Percentiles rank a stretch among this genome's conserved stretches.
These are phyloP conservation scores for Gynochthodes officinalis DNA, from an alignment of 257 asterid species.

Conservation along the genomic window DNA sequence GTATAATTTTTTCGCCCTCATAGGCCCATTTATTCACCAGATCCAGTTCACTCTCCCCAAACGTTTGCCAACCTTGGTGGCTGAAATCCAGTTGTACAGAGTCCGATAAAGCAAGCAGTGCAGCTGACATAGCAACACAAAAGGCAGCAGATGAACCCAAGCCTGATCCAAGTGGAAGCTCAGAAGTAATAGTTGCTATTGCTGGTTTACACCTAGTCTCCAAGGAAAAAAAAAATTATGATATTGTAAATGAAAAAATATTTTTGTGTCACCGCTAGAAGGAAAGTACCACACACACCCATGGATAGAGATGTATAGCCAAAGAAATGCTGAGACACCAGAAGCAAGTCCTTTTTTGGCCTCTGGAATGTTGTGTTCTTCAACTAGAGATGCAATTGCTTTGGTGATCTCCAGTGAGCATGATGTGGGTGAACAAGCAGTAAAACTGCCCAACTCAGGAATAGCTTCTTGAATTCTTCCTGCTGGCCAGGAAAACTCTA, in stretches of 20 bases:
- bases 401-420: slow-evolving; percentile 69
- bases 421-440: slow-evolving; percentile 58
- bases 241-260: slow-evolving; percentile 13
- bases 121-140: slow-evolving; percentile 85
- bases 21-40: slow-evolving; percentile 94
- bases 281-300: slow-evolving; percentile 44
- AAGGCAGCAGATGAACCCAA: slow-evolving; percentile 98
- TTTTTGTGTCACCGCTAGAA: neutral
- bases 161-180: slow-evolving; percentile 95
- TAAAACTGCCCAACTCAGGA: slow-evolving; percentile 47
- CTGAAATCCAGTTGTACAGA: slow-evolving; percentile 56
- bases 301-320: slow-evolving; percentile 81
- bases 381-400: slow-evolving; percentile 71
- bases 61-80: slow-evolving; percentile 89
- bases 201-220: slow-evolving; percentile 77
- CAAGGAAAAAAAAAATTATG: slow-evolving; percentile 20
- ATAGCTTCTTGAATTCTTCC: slow-evolving; percentile 72
- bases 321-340: slow-evolving; percentile 85
- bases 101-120: slow-evolving; percentile 76
- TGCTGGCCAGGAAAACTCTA: slow-evolving; percentile 85
- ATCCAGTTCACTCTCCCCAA: slow-evolving; percentile 68
- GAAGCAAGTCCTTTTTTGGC: slow-evolving; percentile 57
- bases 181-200: slow-evolving; percentile 70
- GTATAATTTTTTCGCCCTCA: slow-evolving; percentile 93
- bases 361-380: slow-evolving; percentile 72